Conservation (phyloP, 129 eudicot species). For the Chrysanthemum makinoi region DNA sequence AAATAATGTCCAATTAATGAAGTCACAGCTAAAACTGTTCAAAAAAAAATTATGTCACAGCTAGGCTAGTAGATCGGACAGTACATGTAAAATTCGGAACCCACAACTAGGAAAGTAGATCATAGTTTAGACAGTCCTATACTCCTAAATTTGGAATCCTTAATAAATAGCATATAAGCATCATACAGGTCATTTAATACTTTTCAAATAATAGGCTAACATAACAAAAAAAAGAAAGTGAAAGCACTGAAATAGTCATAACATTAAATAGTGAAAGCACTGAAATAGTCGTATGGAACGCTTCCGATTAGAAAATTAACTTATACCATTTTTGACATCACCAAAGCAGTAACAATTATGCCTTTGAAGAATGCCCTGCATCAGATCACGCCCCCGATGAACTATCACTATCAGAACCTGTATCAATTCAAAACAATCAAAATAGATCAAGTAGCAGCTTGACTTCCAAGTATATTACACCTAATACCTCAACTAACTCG, state of each 20-base stretch:
- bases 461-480: neutral
- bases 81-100: neutral
- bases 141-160: neutral
- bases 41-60: neutral
- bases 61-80: constrained; percentile 1
- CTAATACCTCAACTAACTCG: constrained; percentile 11
- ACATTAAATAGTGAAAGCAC: neutral
- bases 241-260: too few relatives aligned
- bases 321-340: constrained; percentile 28
- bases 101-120: neutral
- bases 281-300: neutral
- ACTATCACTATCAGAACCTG: constrained; percentile 65
- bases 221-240: neutral
- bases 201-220: constrained; percentile 3
- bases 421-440: constrained; percentile 19
- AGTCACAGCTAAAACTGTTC: too few relatives aligned
- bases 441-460: constrained; percentile 11
- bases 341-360: constrained; percentile 32
- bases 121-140: neutral
- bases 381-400: constrained; percentile 61
- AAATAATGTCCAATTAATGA: too few relatives aligned
- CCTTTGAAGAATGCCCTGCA: constrained; percentile 40
- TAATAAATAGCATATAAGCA: constrained; percentile 1
- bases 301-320: neutral
- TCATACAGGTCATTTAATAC: neutral